A percentile compares a stretch with the other conserved stretches of the same genome.
Evolutionary conservation across 139 green algal species (phyloP).

Genomic region (Edaphochlamys debaryana): DNA sequence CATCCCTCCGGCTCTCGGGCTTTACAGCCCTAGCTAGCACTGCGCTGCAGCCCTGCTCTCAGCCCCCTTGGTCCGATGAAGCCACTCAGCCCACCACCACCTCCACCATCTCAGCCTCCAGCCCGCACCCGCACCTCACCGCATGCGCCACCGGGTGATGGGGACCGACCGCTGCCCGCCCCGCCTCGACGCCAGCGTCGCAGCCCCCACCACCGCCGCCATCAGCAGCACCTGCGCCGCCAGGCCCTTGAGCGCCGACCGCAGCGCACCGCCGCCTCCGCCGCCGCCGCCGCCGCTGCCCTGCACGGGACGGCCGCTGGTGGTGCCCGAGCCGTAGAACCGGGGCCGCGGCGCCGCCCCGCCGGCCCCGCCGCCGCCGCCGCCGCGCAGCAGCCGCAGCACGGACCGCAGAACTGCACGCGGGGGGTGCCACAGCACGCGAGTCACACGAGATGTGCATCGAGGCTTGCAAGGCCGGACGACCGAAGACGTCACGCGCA

Average conservation of each 20-base stretch:
- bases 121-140: not conserved
- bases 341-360: not conserved
- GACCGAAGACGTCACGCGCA: no score
- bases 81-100: no score
- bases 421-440: not conserved
- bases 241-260: not conserved
- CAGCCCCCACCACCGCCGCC: not conserved
- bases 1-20: no score
- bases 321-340: slow-evolving; percentile 30
- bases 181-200: not conserved
- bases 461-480: no score
- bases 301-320: slow-evolving; percentile 11
- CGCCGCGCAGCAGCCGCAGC: not conserved
- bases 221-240: slow-evolving; percentile 17
- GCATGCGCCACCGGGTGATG: slow-evolving; percentile 15
- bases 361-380: no score
- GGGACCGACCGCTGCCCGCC: slow-evolving; percentile 10
- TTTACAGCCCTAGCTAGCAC: no score
- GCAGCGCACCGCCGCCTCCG: not conserved
- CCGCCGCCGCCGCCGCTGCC: not conserved
- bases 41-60: no score
- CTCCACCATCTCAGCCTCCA: no score
- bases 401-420: not conserved
- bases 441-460: no score
- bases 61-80: no score